Base-by-base conservation (phyloP, 352 stramenopile species). In the Aphanomyces invadans region DNA sequence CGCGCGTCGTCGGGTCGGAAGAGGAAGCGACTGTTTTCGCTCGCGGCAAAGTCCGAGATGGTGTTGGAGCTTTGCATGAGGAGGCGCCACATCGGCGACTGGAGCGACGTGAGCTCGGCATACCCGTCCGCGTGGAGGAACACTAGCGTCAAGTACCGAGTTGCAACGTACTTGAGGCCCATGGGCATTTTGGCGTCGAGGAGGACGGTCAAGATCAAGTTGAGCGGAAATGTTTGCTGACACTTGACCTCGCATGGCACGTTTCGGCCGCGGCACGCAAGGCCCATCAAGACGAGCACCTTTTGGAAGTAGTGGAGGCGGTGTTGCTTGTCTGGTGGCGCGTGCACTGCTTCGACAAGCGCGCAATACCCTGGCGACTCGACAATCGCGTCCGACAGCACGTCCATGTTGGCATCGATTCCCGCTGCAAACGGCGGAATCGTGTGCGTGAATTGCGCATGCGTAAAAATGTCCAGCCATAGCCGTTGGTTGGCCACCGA, bases 151-250 rank as follows among this genome's bases (percentile, higher is more conserved):
- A 64, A 49, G 38, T 38, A 64, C 4, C 55, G 55, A 10, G 12
- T 3, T 10, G 25, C 21, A 38, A 52, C 55, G 28, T 51, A 49
- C 28, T 64, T 64, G 25, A 64, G 36, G 3, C 55, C 55, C 4
- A 64, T 45, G 2, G 55, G 55, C 55, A 64, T 51, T 23, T 64
- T 64, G 21, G 55, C 55, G 46, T 64, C 55, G 17, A 64, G 23
- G 7, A 64, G 55, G 3, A 52, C n/a, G 3, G 32, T 64, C n/a
- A 64, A 26, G 19, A 45, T 28, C 36, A 45, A 52, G 33, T 64
- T 64, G 5, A 64, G 19, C 10, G 55, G 55, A 23, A 38, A 64
- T 11, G 31, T 32, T 36, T 64, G 33, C 38, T 64, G 55, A 26
- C 36, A 64, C 32, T 52, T 45, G 32, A 64, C 32, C 28, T 48